Conservation (phyloP, 177 flowering plant species). For the Vitis hybrid region DNA sequence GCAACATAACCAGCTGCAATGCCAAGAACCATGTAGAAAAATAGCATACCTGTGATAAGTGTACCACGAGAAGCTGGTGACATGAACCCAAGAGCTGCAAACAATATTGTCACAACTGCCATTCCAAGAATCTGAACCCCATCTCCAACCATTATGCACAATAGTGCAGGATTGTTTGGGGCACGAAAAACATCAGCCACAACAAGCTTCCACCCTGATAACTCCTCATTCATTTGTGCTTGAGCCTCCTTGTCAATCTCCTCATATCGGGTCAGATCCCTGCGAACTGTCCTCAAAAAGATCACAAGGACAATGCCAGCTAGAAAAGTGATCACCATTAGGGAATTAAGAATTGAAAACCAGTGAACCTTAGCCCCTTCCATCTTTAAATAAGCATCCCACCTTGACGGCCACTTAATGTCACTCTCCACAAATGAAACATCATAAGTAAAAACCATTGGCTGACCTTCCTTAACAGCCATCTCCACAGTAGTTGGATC, state of each 20-base stretch:
- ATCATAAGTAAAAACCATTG: constrained; percentile 57
- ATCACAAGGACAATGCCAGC: constrained; percentile 83
- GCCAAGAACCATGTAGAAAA: constrained; percentile 71
- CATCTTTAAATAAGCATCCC: constrained; percentile 82
- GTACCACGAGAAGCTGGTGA: constrained; percentile 80
- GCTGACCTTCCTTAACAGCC: constrained; percentile 62
- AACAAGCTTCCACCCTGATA: constrained; percentile 82
- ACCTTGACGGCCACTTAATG: constrained; percentile 77
- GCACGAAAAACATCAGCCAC: constrained; percentile 80
- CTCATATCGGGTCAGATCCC: constrained; percentile 79
- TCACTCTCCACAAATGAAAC: constrained; percentile 61
- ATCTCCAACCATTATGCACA: constrained; percentile 74
- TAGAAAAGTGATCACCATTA: constrained; percentile 73
- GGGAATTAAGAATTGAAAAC: constrained; percentile 74
- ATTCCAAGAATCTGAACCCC: constrained; percentile 80
- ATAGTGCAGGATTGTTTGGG: constrained; percentile 48
- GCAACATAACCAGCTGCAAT: constrained; percentile 74
- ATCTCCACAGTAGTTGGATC: constrained; percentile 55
- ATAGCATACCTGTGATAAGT: constrained; percentile 63
- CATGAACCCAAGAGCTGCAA: constrained; percentile 83
- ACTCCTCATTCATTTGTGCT: constrained; percentile 84
- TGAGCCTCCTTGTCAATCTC: constrained; percentile 86
- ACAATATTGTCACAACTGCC: constrained; percentile 71
- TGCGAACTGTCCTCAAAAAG: constrained; percentile 70
- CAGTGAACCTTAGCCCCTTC: constrained; percentile 77